Base-by-base conservation (phyloP, 2,329 filamentous ascomycete species). In the Sarocladium oryzae region DNA sequence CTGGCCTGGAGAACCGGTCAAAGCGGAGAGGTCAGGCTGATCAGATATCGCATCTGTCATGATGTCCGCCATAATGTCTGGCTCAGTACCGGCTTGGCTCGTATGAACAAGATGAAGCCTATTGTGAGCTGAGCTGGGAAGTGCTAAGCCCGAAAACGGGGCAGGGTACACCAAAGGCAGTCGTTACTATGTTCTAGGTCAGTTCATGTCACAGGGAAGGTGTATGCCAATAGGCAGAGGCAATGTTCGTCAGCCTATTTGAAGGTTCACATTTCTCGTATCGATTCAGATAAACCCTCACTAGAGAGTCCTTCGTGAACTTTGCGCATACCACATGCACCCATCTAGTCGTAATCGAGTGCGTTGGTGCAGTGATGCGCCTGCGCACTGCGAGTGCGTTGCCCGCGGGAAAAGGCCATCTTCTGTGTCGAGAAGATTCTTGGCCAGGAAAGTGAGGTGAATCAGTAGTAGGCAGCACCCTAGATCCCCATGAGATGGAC, bases 21-120 rank as follows among this genome's bases (percentile, higher is more conserved):
- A 54, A 57, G 66, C 63, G 40, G 70, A 67, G 51, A 77, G 68
- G 52, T 77, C 75, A 50, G 72, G 66, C 51, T 78, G 76, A 48
- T 79, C 75, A 24, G 70, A 61, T 23, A 74, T 64, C 30, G 71
- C 59, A 37, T 79, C 74, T 53, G 76, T 69, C 76, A 79, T 79
- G 49, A 49, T 26, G 32, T 49, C 46, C n/a, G 30, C 23, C 46
- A 49, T 49, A 10, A 4, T 49, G 26, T n/a, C 18, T 15, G 45
- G 11, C 24, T 21, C 10, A 10, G 21, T 46, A 11, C 15, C 23
- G 23, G 16, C n/a, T 7, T 28, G 13, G 13, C 23, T 46, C 10
- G n/a, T n/a, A n/a, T n/a, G n/a, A n/a, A n/a, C n/a, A 7, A 30
- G 28, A 30, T 7, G 7, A 30, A 30, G 28, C 7, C 7, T 13